These are phyloP conservation scores for Fusarium agapanthi DNA, from an alignment of 2,329 filamentous ascomycete genomes.

Conservation along the genomic window DNA sequence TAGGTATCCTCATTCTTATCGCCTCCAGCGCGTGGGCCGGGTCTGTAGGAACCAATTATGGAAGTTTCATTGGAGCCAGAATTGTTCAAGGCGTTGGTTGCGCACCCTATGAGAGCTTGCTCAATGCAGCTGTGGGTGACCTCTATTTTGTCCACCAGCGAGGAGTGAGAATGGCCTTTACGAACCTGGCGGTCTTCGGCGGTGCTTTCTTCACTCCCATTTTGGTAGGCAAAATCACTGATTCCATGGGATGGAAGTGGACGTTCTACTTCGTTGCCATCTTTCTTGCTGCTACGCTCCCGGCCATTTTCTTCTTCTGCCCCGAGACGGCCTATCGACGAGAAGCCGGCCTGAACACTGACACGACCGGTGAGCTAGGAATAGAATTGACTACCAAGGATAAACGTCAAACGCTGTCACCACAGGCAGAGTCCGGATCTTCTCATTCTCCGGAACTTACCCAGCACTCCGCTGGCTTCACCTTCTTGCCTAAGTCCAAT, in stretches of 20 bases:
- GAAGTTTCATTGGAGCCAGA: slow-evolving; percentile 77
- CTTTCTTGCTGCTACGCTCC: slow-evolving; percentile 75
- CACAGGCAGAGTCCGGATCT: slow-evolving; percentile 3
- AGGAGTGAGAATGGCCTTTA: slow-evolving; percentile 86
- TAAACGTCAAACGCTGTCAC: slow-evolving; percentile 9
- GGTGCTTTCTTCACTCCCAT: slow-evolving; percentile 78
- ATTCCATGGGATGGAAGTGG: slow-evolving; percentile 82
- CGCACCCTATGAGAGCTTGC: slow-evolving; percentile 88
- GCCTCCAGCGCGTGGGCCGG: slow-evolving; percentile 82
- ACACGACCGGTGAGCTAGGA: slow-evolving; percentile 58
- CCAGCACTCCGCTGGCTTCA: slow-evolving; percentile 37
- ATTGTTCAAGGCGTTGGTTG: slow-evolving; percentile 87
- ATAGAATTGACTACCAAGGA: slow-evolving; percentile 22
- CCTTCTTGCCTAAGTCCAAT: slow-evolving; percentile 45
- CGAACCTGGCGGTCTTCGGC: slow-evolving; percentile 66
- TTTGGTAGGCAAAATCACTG: slow-evolving; percentile 87
- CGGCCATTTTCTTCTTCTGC: slow-evolving; percentile 78
- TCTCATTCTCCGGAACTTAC: not conserved
- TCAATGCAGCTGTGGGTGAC: slow-evolving; percentile 90
- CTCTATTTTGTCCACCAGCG: slow-evolving; percentile 88
- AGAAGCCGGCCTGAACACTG: slow-evolving; percentile 73
- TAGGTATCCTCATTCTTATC: slow-evolving; percentile 79
- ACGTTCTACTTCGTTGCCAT: slow-evolving; percentile 90
- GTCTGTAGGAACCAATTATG: slow-evolving; percentile 71
- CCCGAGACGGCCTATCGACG: slow-evolving; percentile 86